A percentile compares a stretch with the other conserved stretches of the same genome.
These are phyloP conservation scores for Aegilops sharonensis DNA, from an alignment of 176 grass and related monocot genomes.

Conservation along the genomic window DNA sequence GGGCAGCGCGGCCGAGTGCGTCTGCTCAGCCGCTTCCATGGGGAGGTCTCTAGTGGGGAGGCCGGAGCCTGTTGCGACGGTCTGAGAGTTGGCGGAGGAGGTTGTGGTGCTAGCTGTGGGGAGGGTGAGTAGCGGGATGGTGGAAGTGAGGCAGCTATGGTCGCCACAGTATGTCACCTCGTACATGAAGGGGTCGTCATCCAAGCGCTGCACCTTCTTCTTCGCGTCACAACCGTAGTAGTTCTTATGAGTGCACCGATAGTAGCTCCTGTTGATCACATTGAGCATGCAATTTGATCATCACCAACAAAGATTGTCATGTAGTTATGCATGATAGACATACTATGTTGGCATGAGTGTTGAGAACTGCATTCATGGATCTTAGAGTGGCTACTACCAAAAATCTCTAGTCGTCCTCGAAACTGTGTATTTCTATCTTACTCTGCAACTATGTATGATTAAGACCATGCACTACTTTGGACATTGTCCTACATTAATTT, in stretches of 20 bases:
- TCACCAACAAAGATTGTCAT: not conserved
- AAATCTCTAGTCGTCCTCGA: not conserved
- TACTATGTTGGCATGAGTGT: not conserved
- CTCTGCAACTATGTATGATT: not conserved
- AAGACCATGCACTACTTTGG: not conserved
- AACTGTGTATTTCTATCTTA: not conserved
- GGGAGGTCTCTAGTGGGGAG: not conserved
- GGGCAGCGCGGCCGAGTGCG: conserved; percentile 26
- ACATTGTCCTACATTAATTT: not conserved
- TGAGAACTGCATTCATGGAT: not conserved
- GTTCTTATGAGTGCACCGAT: conserved; percentile 87
- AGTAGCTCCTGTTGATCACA: conserved; percentile 68
- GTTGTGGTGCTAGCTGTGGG: too few species aligned
- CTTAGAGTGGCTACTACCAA: not conserved
- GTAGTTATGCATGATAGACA: not conserved
- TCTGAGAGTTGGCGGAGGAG: not conserved
- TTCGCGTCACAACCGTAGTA: conserved; percentile 88
- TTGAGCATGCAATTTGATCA: not conserved
- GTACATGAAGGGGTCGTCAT: conserved; percentile 66
- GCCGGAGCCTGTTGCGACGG: not conserved
- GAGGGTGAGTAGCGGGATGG: conserved; percentile 24
- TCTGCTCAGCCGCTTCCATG: conserved; percentile 12
- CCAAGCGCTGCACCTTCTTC: conserved; percentile 82
- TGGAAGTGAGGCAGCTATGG: conserved; percentile 83
- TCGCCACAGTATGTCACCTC: conserved; percentile 69